Conservation (phyloP, 2,329 filamentous ascomycete genomes). For the Diaporthe australafricana region DNA sequence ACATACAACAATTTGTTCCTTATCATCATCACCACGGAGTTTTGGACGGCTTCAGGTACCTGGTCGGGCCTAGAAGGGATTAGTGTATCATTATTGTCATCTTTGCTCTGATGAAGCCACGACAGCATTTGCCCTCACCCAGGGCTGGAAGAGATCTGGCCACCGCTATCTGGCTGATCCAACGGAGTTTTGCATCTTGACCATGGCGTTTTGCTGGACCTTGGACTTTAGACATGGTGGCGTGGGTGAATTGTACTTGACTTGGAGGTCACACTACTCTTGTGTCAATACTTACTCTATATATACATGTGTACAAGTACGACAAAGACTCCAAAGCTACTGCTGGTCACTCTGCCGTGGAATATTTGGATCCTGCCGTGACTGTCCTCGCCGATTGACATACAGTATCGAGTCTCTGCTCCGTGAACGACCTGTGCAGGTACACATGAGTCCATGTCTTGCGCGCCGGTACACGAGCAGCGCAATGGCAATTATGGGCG, state of each 20-base stretch:
- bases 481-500: too few relatives aligned
- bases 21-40: background rate
- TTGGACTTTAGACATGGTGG: background rate
- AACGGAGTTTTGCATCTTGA: slow-evolving; percentile 17
- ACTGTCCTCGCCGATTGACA: too few relatives aligned
- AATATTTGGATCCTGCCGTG: too few relatives aligned
- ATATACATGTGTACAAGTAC: slow-evolving; percentile 24
- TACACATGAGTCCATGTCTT: too few relatives aligned
- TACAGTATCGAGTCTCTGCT: too few relatives aligned
- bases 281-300: background rate
- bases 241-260: background rate
- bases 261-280: background rate
- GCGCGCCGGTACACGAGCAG: too few relatives aligned
- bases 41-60: background rate
- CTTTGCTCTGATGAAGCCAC: slow-evolving; percentile 25
- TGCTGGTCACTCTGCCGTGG: background rate
- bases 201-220: slow-evolving; percentile 1
- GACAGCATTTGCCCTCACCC: slow-evolving; percentile 27
- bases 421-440: too few relatives aligned
- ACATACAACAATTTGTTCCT: slow-evolving; percentile 7
- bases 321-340: background rate
- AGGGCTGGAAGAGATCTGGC: slow-evolving; percentile 8
- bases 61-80: background rate
- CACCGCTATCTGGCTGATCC: slow-evolving; percentile 5
- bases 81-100: slow-evolving; percentile 20